Base-by-base conservation (phyloP, 306 rosid species). In the Quillaja saponaria region DNA sequence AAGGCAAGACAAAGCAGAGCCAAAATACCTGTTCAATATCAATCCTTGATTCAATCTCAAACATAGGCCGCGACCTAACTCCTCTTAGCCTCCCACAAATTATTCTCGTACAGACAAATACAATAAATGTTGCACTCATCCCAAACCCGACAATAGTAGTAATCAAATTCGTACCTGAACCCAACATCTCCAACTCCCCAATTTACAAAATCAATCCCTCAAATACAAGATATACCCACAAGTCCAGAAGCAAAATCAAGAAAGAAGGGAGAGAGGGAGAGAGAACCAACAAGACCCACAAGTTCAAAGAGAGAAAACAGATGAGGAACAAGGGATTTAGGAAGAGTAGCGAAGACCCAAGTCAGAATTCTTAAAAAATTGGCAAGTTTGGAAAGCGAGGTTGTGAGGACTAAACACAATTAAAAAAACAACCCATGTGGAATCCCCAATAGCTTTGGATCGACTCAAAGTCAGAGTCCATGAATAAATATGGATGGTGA, bases 71-170 rank as follows among this genome's bases (percentile, higher is more conserved):
- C 39, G 90, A 67, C 47, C 82, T 75, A 7, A 66, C 20, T 25
- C 81, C 64, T 58, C 90, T 64, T 18, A 88, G 63, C 75, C 98
- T 87, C 37, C 90, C 96, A 77, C 96, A 92, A 51, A 92, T 81
- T 67, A 92, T 77, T 86, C 95, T 88, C n/a, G 98, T 67, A 69
- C 98, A 92, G 3, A 92, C 92, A 73, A 92, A 92, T 17, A 92
- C 87, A 54, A 92, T 92, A 78, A 92, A 92, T 49, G 96, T 84
- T 37, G 96, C 94, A 76, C 98, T 92, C 83, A 92, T 71, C 42
- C 94, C 98, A 78, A 92, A 92, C 45, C 98, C 98, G 71, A 92
- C 76, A 17, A 82, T 56, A 67, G 96, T 84, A 20, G 89, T 92
- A 52, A 82, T 61, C 82, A 86, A 78, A 79, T 88, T 88, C 69